Base-by-base conservation (phyloP, 176 grass and related monocot genomes). In the Secale cereale region DNA sequence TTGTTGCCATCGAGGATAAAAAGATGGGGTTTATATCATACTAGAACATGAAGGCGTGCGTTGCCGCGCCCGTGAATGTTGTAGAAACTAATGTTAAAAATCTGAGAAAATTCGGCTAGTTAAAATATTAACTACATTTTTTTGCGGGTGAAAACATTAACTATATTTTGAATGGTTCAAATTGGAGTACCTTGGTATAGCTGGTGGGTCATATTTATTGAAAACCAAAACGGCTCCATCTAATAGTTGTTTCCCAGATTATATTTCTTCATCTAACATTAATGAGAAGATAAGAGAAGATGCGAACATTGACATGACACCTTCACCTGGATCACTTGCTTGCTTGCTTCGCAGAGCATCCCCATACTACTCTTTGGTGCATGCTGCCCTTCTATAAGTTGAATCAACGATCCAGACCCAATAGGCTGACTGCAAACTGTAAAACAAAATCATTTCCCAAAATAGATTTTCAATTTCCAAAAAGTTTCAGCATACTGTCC, bases 331-430 rank as follows among this genome's bases (percentile, higher is more conserved):
- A n/a, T n/a, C n/a, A n/a, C n/a, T n/a, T n/a, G n/a, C 3, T 10
- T 12, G 4, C 23, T 12, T 46, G 43, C 43, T 46, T 46, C 8
- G 59, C 23, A 11, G 23, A 61, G 23, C 59, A 61, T 26, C 10
- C 4, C 10, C 59, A 61, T 61, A 62, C n/a, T 13, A 48, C 45
- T 48, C 45, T 62, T 62, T 62, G 25, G n/a, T 62, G n/a, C 23
- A 4, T 62, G 27, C 59, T 4, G 5, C 26, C 26, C 61, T 29
- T 7, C 91, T 87, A 86, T 91, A 92, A 87, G 89, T 77, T 84
- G 92, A 85, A 83, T 93, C 93, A 87, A 91, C 89, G 79, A 91
- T 94, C 91, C 89, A 94, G 77, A 98, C 91, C 91, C 89, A 94
- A 89, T 94, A 98, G 88, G 88, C 94, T 76, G 85, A 93, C 87